Conservation (phyloP, 257 asterid genomes). For the Lantana camara region DNA sequence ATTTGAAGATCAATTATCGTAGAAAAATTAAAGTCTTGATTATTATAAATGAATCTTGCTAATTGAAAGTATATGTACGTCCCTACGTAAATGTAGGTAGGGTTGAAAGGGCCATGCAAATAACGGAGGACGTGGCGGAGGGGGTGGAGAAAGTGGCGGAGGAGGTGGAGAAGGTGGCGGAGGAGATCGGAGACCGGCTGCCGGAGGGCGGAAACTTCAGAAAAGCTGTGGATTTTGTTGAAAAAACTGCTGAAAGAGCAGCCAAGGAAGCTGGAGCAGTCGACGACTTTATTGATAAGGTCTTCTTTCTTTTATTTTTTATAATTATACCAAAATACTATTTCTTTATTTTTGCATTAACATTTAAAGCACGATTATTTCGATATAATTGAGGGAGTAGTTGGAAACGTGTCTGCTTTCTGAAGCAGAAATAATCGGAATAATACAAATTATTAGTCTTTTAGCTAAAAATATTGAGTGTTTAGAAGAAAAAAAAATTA, state of each 20-base stretch:
- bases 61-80: neutral
- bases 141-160: slow-evolving; percentile 59
- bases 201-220: slow-evolving; percentile 49
- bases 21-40: neutral
- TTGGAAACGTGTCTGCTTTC: too few species aligned
- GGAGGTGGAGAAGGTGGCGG: slow-evolving; percentile 54
- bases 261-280: slow-evolving; percentile 44
- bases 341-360: neutral
- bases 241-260: slow-evolving; percentile 48
- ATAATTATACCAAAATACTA: neutral
- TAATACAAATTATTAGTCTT: too few species aligned
- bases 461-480: too few species aligned
- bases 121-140: slow-evolving; percentile 58
- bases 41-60: neutral
- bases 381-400: too few species aligned
- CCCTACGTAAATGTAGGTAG: slow-evolving; percentile 32
- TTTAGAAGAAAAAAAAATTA: too few species aligned
- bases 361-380: neutral
- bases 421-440: too few species aligned
- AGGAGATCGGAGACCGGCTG: slow-evolving; percentile 46
- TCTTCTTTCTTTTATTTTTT: neutral
- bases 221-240: slow-evolving; percentile 41
- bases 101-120: slow-evolving; percentile 40
- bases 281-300: slow-evolving; percentile 62
- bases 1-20: neutral